Evolutionary conservation across 495 filamentous ascomycete genomes (phyloP).

Genomic region (Penicillium canescens): DNA sequence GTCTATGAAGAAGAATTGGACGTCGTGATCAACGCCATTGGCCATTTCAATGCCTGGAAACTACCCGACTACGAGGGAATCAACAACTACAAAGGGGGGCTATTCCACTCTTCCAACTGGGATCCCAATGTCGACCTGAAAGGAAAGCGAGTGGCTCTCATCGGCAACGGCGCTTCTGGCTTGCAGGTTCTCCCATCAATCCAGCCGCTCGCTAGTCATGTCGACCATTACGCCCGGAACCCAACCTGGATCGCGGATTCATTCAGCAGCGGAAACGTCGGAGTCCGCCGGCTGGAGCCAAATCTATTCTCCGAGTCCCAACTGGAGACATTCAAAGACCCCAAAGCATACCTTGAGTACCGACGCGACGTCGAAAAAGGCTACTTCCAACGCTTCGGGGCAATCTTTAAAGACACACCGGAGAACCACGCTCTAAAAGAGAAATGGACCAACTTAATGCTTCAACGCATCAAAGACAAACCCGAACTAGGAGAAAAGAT

Average conservation of each 20-base stretch:
- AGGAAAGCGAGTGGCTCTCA: constrained; percentile 59
- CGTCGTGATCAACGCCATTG: constrained; percentile 60
- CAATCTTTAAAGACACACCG: constrained; percentile 54
- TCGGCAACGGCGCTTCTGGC: constrained; percentile 60
- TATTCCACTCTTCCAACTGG: constrained; percentile 59
- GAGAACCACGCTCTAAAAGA: constrained; percentile 49
- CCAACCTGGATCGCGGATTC: constrained; percentile 70
- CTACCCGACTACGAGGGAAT: constrained; percentile 54
- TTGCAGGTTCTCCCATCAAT: constrained; percentile 56
- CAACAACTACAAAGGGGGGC: constrained; percentile 43
- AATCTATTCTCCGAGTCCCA: constrained; percentile 53
- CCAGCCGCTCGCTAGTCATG: constrained; percentile 57
- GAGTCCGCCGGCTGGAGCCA: constrained; percentile 42
- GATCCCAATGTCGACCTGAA: constrained; percentile 45
- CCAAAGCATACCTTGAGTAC: constrained; percentile 49
- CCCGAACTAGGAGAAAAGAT: constrained; percentile 55
- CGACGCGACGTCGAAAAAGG: constrained; percentile 53
- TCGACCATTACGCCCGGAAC: constrained; percentile 65
- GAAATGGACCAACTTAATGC: constrained; percentile 53
- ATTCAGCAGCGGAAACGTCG: constrained; percentile 33
- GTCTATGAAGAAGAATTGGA: constrained; percentile 56
- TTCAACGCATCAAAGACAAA: constrained; percentile 50
- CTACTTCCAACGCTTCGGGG: constrained; percentile 57
- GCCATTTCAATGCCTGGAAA: constrained; percentile 56
- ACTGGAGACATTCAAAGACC: constrained; percentile 47